These are phyloP conservation scores for Aristolochia contorta DNA, from an alignment of 164 flowering plant species.

Conservation along the genomic window DNA sequence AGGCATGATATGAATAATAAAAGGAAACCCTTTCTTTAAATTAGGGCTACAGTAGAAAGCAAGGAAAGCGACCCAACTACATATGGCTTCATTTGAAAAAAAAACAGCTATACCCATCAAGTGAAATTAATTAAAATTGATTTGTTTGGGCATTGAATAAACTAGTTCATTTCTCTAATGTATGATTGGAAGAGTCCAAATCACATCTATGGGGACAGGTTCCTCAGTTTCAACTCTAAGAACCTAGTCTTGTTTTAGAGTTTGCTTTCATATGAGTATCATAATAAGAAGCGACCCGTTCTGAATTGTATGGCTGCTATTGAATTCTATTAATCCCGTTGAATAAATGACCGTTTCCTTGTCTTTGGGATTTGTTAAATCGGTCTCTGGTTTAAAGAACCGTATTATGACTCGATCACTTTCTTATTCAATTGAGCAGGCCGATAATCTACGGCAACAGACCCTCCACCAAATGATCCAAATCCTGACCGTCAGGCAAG, in stretches of 20 bases:
- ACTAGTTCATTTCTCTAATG: slow-evolving; percentile 6
- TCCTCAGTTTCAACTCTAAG: slow-evolving; percentile 14
- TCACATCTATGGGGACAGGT: slow-evolving; percentile 9
- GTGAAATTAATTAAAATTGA: not conserved
- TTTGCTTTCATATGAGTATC: slow-evolving; percentile 12
- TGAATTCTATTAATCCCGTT: not conserved
- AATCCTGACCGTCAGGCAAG: slow-evolving; percentile 78
- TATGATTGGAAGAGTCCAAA: slow-evolving; percentile 36
- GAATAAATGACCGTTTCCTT: slow-evolving; percentile 5
- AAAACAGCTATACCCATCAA: slow-evolving; percentile 3
- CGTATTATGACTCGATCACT: not conserved
- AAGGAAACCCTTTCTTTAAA: not conserved
- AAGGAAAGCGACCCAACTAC: slow-evolving; percentile 7
- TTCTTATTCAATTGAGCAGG: slow-evolving; percentile 33
- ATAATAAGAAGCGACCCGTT: slow-evolving; percentile 1
- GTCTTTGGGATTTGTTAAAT: not conserved
- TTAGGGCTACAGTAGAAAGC: not conserved
- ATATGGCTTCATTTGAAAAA: not conserved
- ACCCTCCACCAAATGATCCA: slow-evolving; percentile 80
- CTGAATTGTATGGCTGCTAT: slow-evolving; percentile 1
- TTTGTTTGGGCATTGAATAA: not conserved
- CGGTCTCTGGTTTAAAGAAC: no score
- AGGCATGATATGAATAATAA: not conserved
- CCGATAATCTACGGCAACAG: slow-evolving; percentile 93
- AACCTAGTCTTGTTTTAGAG: slow-evolving; percentile 14